A percentile compares a stretch with the other conserved stretches of the same genome.
Evolutionary conservation across 345 rosid species (phyloP).

Genomic region (Erucastrum elatum): DNA sequence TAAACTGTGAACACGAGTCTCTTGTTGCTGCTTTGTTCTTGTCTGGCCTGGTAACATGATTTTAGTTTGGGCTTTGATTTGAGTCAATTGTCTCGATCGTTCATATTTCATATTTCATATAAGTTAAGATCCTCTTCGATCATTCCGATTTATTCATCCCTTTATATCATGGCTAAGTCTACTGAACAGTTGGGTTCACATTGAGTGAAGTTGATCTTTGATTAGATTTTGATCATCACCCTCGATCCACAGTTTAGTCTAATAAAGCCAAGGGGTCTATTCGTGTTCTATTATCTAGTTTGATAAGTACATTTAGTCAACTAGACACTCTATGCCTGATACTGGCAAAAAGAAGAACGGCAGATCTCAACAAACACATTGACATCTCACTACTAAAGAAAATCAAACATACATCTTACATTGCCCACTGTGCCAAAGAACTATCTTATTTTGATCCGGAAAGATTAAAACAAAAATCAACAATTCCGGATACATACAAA

Average conservation of each 20-base stretch:
- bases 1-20: constrained; percentile 51
- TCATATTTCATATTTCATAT: background rate
- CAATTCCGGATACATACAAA: too few species aligned
- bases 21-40: background rate
- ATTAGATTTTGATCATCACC: background rate
- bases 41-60: background rate
- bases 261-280: too few species aligned
- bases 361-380: too few species aligned
- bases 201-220: background rate
- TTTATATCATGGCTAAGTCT: background rate
- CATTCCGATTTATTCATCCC: background rate
- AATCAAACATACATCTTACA: too few species aligned
- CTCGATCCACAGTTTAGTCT: too few species aligned
- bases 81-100: background rate
- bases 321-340: too few species aligned
- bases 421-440: background rate
- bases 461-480: background rate
- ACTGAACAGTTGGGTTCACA: background rate
- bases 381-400: too few species aligned
- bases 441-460: background rate
- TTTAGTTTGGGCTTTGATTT: background rate
- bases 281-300: too few species aligned
- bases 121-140: too few species aligned
- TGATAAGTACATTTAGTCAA: too few species aligned
- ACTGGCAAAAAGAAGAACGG: too few species aligned